Evolutionary conservation across 768 basidiomycete genomes (phyloP).

Genomic region (Sporobolomyces roseus): DNA sequence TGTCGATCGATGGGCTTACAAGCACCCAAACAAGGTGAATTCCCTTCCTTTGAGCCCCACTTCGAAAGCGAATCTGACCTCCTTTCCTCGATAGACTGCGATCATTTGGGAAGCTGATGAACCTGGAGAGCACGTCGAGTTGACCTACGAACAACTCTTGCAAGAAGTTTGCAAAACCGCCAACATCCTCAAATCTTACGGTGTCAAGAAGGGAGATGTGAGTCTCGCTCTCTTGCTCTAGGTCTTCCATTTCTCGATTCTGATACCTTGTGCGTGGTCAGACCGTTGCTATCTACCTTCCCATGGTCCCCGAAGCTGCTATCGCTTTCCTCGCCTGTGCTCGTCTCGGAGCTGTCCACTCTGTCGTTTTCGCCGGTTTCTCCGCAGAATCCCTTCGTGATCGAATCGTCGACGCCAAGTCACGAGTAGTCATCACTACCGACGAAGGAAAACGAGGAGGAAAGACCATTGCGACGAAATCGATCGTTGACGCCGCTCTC

Average conservation of each 20-base stretch:
- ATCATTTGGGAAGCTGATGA: slow-evolving; percentile 99
- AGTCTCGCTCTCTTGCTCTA: slow-evolving; percentile 26
- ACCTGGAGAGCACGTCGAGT: slow-evolving; percentile 68
- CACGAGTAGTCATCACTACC: slow-evolving; percentile 85
- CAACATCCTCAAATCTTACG: slow-evolving; percentile 82
- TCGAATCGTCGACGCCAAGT: slow-evolving; percentile 81
- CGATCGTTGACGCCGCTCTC: slow-evolving; percentile 86
- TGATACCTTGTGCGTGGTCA: too few species aligned
- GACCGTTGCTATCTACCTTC: slow-evolving; percentile 85
- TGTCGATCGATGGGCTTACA: slow-evolving; percentile 92
- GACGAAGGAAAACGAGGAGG: slow-evolving; percentile 94
- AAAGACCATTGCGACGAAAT: slow-evolving; percentile 89
- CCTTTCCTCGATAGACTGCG: slow-evolving; percentile 61
- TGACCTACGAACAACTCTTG: slow-evolving; percentile 79
- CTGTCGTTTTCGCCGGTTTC: slow-evolving; percentile 96
- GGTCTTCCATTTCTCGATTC: too few species aligned
- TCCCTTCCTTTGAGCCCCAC: not conserved
- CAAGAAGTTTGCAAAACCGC: slow-evolving; percentile 83
- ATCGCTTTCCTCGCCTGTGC: slow-evolving; percentile 97
- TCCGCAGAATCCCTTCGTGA: slow-evolving; percentile 90
- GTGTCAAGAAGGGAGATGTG: slow-evolving; percentile 86
- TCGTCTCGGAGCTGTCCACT: slow-evolving; percentile 92
- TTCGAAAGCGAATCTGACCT: not conserved
- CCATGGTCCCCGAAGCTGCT: slow-evolving; percentile 82
- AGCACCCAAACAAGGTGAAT: slow-evolving; percentile 64